Evolutionary conservation across 2,329 filamentous ascomycete species (phyloP), one percentile per base, ranked within the genome.

Genomic region (Pseudocercospora eumusae): DNA sequence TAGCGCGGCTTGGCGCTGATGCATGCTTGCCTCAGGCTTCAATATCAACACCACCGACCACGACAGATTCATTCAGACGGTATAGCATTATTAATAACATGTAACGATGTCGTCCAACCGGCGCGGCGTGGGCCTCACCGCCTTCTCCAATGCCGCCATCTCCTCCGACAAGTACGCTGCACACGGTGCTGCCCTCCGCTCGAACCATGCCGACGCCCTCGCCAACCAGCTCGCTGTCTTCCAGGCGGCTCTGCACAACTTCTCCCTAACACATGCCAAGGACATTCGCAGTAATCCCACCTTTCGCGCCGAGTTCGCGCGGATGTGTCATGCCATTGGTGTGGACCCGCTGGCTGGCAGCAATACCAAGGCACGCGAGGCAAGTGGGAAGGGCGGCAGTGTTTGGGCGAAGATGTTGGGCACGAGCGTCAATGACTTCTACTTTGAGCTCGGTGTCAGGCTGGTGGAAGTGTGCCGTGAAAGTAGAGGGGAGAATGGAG

Each of bases 311-410:
- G 93, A 99, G 78, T 99, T 99, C 74, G 93, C 95, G 2, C 92
- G 93, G 75, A 99, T 99, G 95, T 99, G 95, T 79, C 87, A 92
- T 72, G 92, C 93, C 65, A 97, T 99, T 69, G 95, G 95, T 54
- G 92, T 99, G 11, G 95, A 99, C 76, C 96, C 95, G 1, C 83
- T 99, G 18, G 92, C 92, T 1, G 80, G 79, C 15, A 76, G 73
- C 15, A 74, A 75, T 63, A 69, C 75, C 69, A 71, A 76, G 68
- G 70, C 74, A 44, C 66, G 67, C 27, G 68, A 71, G 66, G 75
- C 79, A 13, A 79, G 76, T 36, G 81, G 80, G 5, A 79, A 80
- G 18, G 81, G 78, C 1, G 85, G 86, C 18, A 95, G 89, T 62
- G 87, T 97, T 62, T 98, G 95, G 93, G 90, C 92, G 8, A 93